Base-by-base conservation (phyloP, 495 filamentous ascomycete genomes). In the Penicillium salamii region DNA sequence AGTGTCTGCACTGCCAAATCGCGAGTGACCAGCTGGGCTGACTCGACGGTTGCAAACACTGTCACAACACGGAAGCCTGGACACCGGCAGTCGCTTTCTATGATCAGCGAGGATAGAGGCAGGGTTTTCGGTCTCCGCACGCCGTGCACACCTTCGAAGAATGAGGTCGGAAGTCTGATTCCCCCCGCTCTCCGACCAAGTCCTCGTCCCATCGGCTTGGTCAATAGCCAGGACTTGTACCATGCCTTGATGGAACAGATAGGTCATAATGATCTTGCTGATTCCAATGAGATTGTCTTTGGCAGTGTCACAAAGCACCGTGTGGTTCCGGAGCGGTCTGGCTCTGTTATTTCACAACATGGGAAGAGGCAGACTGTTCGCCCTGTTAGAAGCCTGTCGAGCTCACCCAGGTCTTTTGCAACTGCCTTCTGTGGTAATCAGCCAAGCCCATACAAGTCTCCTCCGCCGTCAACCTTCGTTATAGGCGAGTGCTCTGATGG, bases 11-110 rank as follows among this genome's bases (percentile, higher is more conserved):
- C 81, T 19, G 78, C 80, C 14, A 78, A 69, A 41, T 90, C 87
- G 44, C 76, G 85, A 13, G 78, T 90, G 32, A 90, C 86, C 12
- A 92, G 88, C 60, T 90, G 88, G 89, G 77, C 79, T 4, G 78
- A 85, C 55, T 91, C 81, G 2, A 81, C 76, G 0, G 66, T 60
- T n/a, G 68, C 71, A 47, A 77, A 78, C 43, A 80, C 78, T 5
- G 63, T 75, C 18, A 59, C 64, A 5, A 62, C 68, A 3, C 58
- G 61, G 13, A 69, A 52, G 9, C 38, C 57, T 26, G 59, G 61
- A 57, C 80, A 81, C 34, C 70, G 63, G 29, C 80, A 84, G 50
- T 78, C 79, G 18, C 68, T 89, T 19, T 84, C 85, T 14, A 74
- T 85, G 49, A 87, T 89, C 45, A 74, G 83, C 42, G 87, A 90